These are phyloP conservation scores for Yamadazyma aaseri DNA, from an alignment of 1,139 yeast species.

Conservation along the genomic window DNA sequence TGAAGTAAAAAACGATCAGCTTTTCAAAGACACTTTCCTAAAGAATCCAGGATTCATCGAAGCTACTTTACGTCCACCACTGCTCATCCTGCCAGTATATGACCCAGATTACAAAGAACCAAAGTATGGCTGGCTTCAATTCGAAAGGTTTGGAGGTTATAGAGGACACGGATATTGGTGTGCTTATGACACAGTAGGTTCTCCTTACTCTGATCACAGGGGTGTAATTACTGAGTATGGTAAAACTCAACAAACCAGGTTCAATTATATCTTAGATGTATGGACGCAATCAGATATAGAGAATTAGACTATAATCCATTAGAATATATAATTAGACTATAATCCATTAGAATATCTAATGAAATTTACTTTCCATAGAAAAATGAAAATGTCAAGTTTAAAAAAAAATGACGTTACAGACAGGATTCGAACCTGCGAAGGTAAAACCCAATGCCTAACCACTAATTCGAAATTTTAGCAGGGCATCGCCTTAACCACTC, in stretches of 20 bases:
- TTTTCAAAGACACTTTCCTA: conserved; percentile 12
- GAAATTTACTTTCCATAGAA: not conserved
- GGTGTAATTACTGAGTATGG: conserved; percentile 20
- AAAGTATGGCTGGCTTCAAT: conserved; percentile 20
- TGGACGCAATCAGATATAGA: conserved; percentile 17
- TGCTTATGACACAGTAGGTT: conserved; percentile 34
- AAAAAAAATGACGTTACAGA: conserved; percentile 66
- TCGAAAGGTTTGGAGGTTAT: conserved; percentile 16
- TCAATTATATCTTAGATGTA: conserved; percentile 17
- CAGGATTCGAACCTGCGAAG: conserved; percentile 92
- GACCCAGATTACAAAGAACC: conserved; percentile 20
- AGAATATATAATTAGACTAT: not conserved
- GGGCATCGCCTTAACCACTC: conserved; percentile 91
- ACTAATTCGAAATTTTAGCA: conserved; percentile 36
- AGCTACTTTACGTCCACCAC: conserved; percentile 24
- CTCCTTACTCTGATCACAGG: conserved; percentile 16
- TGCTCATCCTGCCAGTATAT: conserved; percentile 14
- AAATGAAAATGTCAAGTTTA: too few species aligned
- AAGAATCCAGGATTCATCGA: conserved; percentile 23
- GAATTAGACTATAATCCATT: not conserved
- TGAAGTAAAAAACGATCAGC: conserved; percentile 6
- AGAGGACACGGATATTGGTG: conserved; percentile 32
- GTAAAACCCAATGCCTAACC: conserved; percentile 74
- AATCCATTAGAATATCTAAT: not conserved
- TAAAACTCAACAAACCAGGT: conserved; percentile 11